Evolutionary conservation across 257 asterid species (phyloP).

Genomic region (Capsicum chinense): DNA sequence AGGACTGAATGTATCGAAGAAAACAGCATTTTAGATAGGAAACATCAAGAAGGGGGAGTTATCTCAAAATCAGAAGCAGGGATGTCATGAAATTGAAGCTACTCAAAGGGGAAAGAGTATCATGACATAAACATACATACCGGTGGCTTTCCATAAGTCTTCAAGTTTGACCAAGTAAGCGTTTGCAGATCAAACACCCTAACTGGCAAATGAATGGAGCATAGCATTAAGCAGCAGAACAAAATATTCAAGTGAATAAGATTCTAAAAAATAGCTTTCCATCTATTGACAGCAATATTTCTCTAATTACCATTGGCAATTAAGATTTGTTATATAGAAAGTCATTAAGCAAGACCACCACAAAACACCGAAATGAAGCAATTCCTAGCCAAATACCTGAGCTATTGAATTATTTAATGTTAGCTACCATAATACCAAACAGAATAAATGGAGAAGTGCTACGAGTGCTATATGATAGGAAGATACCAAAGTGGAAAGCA

Average conservation of each 20-base stretch:
- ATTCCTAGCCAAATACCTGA: not conserved
- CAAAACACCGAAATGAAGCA: not conserved
- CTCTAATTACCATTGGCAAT: not conserved
- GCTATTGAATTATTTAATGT: not conserved
- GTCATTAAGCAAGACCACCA: not conserved
- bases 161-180: constrained; percentile 81
- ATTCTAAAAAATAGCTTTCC: not conserved
- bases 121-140: constrained; percentile 47
- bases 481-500: constrained; percentile 23
- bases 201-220: constrained; percentile 57
- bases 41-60: constrained; percentile 23
- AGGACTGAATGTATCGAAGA: not conserved
- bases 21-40: constrained; percentile 2
- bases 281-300: constrained; percentile 7
- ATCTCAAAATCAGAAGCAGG: constrained; percentile 10
- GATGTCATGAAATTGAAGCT: not conserved
- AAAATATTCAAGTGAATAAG: constrained; percentile 11
- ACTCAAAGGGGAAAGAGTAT: constrained; percentile 28
- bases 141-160: constrained; percentile 97
- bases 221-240: constrained; percentile 36
- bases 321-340: not conserved
- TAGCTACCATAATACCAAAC: not conserved
- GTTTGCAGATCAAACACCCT: constrained; percentile 89
- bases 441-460: constrained; percentile 3
- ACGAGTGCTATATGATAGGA: not conserved